A percentile compares a stretch with the other conserved stretches of the same genome.
Conservation (phyloP, 2,329 filamentous ascomycete species). For the Dactylellina sp. region DNA sequence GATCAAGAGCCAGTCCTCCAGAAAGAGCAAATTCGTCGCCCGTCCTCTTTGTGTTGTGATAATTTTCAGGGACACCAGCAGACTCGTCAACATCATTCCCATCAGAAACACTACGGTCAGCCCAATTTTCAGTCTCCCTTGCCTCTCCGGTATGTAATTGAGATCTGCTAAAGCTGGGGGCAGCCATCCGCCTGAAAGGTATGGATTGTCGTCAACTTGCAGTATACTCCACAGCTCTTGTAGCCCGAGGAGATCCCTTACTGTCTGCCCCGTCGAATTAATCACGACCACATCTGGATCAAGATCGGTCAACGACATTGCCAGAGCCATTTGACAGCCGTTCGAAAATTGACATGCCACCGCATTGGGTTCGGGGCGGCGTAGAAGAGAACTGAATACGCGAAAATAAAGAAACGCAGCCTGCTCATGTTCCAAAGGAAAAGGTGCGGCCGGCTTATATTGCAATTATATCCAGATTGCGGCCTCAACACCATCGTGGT, state of each 20-base stretch:
- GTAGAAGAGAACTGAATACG: slow-evolving; percentile 18
- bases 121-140: slow-evolving; percentile 42
- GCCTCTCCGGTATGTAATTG: slow-evolving; percentile 33
- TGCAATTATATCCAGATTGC: slow-evolving; percentile 26
- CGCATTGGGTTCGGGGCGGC: slow-evolving; percentile 33
- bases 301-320: slow-evolving; percentile 44
- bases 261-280: slow-evolving; percentile 52
- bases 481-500: slow-evolving; percentile 12
- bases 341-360: slow-evolving; percentile 31
- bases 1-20: slow-evolving; percentile 52
- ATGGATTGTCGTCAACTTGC: slow-evolving; percentile 43
- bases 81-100: slow-evolving; percentile 32
- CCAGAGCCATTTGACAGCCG: slow-evolving; percentile 1
- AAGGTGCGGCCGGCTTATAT: slow-evolving; percentile 52
- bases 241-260: slow-evolving; percentile 34
- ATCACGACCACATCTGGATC: slow-evolving; percentile 26
- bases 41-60: slow-evolving; percentile 50
- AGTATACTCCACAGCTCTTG: slow-evolving; percentile 43
- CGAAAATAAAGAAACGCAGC: slow-evolving; percentile 11
- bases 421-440: slow-evolving; percentile 15
- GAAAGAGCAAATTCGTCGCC: slow-evolving; percentile 22
- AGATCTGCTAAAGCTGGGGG: slow-evolving; percentile 34
- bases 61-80: slow-evolving; percentile 42
- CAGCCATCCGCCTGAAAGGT: slow-evolving; percentile 40
- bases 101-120: slow-evolving; percentile 43